Evolutionary conservation across 192 early-diverging fungal species (phyloP), one percentile per base, ranked within the genome.

Genomic region (Mortierella claussenii): DNA sequence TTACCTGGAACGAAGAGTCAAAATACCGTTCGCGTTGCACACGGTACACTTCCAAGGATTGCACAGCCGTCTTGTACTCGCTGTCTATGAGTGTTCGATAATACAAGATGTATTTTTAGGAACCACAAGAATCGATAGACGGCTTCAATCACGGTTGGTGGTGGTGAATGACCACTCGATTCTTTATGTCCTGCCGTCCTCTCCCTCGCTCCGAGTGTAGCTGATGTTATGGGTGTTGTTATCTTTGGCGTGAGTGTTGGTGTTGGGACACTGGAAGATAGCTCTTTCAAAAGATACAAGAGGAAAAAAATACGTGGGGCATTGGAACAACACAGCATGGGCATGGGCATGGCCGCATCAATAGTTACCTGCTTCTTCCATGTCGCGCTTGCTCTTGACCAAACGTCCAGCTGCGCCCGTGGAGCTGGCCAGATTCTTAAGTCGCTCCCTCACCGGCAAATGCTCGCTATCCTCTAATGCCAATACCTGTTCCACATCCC

Each of bases 331-430:
- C n/a, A n/a, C n/a, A n/a, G n/a, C n/a, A n/a, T n/a, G n/a, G n/a
- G n/a, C n/a, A n/a, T n/a, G n/a, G n/a, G n/a, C n/a, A n/a, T n/a
- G n/a, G n/a, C n/a, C n/a, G n/a, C n/a, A n/a, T n/a, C n/a, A n/a
- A n/a, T n/a, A n/a, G n/a, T 32, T 66, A 60, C 73, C 73, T 56
- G 73, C 63, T 11, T 76, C 73, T 28, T 76, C 73, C 73, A 76
- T 62, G 36, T 76, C 73, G 9, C 73, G 57, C 40, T 48, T 76
- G 54, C 59, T 52, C 65, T 76, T 76, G 52, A 30, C 64, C n/a
- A 67, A 53, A 31, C 73, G 37, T 26, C 73, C 73, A 37, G 73
- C 73, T 20, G 64, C 73, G 10, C 73, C 73, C 2, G 73, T 55
- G 3, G 73, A 60, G 20, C 58, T 76, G 26, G 73, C 53, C 30